These are phyloP conservation scores for Daldinia childiae DNA, from an alignment of 495 filamentous ascomycete species.

Conservation along the genomic window DNA sequence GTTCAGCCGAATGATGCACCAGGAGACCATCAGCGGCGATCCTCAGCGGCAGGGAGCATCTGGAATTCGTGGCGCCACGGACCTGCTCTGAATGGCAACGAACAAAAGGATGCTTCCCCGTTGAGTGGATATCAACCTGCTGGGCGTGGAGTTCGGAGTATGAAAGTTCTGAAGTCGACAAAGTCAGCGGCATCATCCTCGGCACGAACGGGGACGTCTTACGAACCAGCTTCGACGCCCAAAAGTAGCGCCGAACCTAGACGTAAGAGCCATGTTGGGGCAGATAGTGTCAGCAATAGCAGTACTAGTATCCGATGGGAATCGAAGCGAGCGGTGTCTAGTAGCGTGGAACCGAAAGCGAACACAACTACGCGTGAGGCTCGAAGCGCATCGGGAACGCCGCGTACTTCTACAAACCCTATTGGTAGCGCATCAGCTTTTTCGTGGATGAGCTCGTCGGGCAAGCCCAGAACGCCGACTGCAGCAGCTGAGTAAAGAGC, in stretches of 20 bases:
- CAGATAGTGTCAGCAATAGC: constrained; percentile 44
- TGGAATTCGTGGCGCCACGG: constrained; percentile 78
- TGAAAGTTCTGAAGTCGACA: constrained; percentile 81
- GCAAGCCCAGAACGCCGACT: constrained; percentile 52
- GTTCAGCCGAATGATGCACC: constrained; percentile 37
- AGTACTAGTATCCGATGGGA: constrained; percentile 52
- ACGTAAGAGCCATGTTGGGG: constrained; percentile 53
- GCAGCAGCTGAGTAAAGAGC: constrained; percentile 46
- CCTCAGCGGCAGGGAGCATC: constrained; percentile 61
- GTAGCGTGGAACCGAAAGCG: constrained; percentile 41
- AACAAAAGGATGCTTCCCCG: constrained; percentile 56
- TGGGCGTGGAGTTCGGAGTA: constrained; percentile 64
- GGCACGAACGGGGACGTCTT: constrained; percentile 56
- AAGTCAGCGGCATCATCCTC: constrained; percentile 61
- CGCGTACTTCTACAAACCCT: constrained; percentile 71
- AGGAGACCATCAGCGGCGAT: constrained; percentile 52
- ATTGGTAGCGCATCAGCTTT: constrained; percentile 94
- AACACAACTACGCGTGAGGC: constrained; percentile 53
- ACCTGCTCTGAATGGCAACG: constrained; percentile 56
- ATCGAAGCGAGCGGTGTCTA: constrained; percentile 48
- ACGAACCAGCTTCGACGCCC: constrained; percentile 53
- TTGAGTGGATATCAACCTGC: constrained; percentile 68
- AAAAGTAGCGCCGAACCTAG: constrained; percentile 51
- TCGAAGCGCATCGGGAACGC: constrained; percentile 48
- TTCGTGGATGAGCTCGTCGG: constrained; percentile 74